Evolutionary conservation across 2,329 filamentous ascomycete species (phyloP).

Genomic region (Penicillium sp.): DNA sequence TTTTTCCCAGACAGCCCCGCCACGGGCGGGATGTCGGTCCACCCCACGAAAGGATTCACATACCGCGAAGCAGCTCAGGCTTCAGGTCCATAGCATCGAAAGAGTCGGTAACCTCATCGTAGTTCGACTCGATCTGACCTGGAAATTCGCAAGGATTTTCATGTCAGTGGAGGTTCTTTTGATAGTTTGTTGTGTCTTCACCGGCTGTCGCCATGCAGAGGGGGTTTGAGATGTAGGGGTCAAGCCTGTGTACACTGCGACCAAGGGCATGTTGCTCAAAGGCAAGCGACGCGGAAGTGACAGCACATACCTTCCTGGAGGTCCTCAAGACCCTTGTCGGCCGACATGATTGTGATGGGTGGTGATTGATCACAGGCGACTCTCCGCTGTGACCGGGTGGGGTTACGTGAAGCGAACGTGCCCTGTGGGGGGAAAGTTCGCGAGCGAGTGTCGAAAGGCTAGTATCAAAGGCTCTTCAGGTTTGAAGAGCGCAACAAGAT

Average conservation of each 20-base stretch:
- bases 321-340: conserved; percentile 96
- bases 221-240: not conserved
- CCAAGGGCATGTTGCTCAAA: not conserved
- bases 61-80: conserved; percentile 91
- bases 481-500: conserved; percentile 26
- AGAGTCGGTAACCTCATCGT: conserved; percentile 98
- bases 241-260: too few relatives aligned
- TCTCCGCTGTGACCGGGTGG: conserved; percentile 61
- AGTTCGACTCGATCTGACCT: conserved; percentile 99
- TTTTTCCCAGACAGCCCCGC: conserved; percentile 22
- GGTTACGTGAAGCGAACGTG: conserved; percentile 32
- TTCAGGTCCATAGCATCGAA: conserved; percentile 98
- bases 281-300: conserved; percentile 5
- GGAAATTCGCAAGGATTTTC: conserved; percentile 19
- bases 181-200: conserved; percentile 6
- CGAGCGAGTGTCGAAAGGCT: conserved; percentile 22
- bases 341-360: conserved; percentile 82
- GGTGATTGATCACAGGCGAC: conserved; percentile 61
- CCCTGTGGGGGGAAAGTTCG: conserved; percentile 24
- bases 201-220: conserved; percentile 7
- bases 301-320: conserved; percentile 81
- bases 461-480: conserved; percentile 32
- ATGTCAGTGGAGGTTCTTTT: conserved; percentile 12
- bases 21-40: conserved; percentile 4
- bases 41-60: conserved; percentile 31